Conservation (phyloP, 106 monocot genomes). For the Agapanthus africanus region DNA sequence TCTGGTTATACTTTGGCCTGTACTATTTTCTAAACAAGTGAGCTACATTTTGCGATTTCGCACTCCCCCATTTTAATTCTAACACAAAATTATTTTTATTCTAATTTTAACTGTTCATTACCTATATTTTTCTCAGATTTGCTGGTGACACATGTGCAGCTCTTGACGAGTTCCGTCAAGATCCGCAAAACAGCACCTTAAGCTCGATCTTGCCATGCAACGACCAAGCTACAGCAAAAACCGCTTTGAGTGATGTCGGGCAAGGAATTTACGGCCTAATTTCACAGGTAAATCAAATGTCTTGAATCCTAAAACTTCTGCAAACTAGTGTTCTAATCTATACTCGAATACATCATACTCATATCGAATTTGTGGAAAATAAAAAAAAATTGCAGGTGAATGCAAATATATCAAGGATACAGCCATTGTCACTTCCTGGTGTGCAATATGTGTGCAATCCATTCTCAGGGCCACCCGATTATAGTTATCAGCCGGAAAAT, state of each 20-base stretch:
- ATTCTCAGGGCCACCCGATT: conserved; percentile 76
- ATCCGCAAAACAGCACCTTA: conserved; percentile 64
- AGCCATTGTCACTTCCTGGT: conserved; percentile 18
- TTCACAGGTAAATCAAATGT: conserved; percentile 65
- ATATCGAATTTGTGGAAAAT: no score
- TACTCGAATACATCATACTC: no score
- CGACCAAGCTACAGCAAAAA: conserved; percentile 32
- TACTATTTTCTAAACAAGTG: no score
- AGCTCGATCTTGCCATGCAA: conserved; percentile 68
- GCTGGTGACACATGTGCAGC: conserved; percentile 72
- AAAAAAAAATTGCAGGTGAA: conserved; percentile 50
- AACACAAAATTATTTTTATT: no score
- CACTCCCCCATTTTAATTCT: no score
- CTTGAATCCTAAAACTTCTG: no score
- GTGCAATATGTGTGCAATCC: conserved; percentile 78
- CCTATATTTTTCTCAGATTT: conserved; percentile 51
- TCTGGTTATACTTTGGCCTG: conserved; percentile 70
- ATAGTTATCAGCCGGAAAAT: conserved; percentile 62
- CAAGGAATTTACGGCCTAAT: conserved; percentile 48
- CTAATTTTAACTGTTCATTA: no score
- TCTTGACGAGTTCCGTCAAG: conserved; percentile 57
- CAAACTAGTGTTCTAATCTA: no score
- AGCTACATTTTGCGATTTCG: no score
- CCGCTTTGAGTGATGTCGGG: conserved; percentile 37
- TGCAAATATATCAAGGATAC: conserved; percentile 50